Conservation (phyloP, 2,329 filamentous ascomycete species). For the Cladorrhinum sp. region DNA sequence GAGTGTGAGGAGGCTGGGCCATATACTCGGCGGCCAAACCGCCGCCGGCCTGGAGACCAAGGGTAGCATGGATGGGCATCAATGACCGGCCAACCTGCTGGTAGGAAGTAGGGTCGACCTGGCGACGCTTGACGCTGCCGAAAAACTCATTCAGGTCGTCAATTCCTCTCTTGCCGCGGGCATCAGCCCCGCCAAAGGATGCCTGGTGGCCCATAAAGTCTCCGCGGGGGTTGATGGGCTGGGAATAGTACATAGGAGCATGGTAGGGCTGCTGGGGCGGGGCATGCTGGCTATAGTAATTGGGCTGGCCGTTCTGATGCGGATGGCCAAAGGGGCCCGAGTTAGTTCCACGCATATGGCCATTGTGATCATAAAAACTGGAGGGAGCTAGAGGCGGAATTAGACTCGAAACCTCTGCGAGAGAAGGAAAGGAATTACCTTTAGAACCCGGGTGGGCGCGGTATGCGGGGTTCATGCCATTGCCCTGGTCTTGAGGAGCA, state of each 20-base stretch:
- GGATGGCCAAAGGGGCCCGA: conserved; percentile 51
- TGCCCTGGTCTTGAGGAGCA: conserved; percentile 49
- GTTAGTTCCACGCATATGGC: conserved; percentile 57
- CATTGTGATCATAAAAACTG: conserved; percentile 63
- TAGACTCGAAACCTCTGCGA: conserved; percentile 36
- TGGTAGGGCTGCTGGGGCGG: conserved; percentile 53
- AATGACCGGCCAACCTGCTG: conserved; percentile 86
- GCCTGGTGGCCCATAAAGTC: conserved; percentile 64
- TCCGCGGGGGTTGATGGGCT: conserved; percentile 47
- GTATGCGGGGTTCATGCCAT: conserved; percentile 51
- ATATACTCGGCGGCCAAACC: conserved; percentile 57
- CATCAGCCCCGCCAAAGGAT: conserved; percentile 43
- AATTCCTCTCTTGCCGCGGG: conserved; percentile 77
- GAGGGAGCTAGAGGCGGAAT: conserved; percentile 46
- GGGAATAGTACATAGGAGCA: conserved; percentile 72
- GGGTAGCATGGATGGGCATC: conserved; percentile 73
- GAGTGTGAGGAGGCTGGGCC: conserved; percentile 37
- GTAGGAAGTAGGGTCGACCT: conserved; percentile 87
- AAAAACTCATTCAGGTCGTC: conserved; percentile 94
- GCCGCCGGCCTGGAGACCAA: conserved; percentile 53
- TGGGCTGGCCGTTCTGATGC: conserved; percentile 53
- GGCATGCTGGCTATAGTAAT: conserved; percentile 59
- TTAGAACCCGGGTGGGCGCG: conserved; percentile 48
- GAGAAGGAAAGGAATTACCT: conserved; percentile 43
- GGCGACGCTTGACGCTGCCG: conserved; percentile 83